Evolutionary conservation across 495 filamentous ascomycete species (phyloP), one percentile per base, ranked within the genome.

Genomic region (Aspergillus affinis): DNA sequence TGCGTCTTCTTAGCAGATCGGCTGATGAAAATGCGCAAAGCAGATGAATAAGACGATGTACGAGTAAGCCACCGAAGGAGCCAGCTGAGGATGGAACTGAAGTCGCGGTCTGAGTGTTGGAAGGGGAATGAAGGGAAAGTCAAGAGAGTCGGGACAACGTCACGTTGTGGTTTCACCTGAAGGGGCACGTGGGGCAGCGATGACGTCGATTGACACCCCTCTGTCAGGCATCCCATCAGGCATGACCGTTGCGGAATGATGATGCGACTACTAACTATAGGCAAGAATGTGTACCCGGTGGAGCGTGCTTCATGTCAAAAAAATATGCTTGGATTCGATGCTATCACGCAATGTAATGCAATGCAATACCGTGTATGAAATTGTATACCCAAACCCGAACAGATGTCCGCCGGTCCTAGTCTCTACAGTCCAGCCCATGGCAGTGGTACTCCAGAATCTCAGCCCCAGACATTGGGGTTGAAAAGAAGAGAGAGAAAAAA

Each of bases 161-260:
- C 36, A 56, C 48, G 54, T 57, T 59, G 56, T 60, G 41, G 51
- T 27, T 50, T 52, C 52, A 48, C 56, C 54, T 64, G 65, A 68
- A 61, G 27, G 58, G 65, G 66, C 66, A 65, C 66, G 66, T 68
- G 65, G 67, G 65, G 69, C 59, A n/a, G 57, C 62, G 63, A 72
- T 69, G 69, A 69, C 68, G 68, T 68, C 63, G 55, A 41, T 12
- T 32, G 30, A 32, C 30, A 7, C 7, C 30, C 30, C 30, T 32
- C 30, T 26, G 30, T 41, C 36, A 41, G 36, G 36, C 36, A 41
- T 41, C 36, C 36, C 36, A 10, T 41, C 36, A 41, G 36, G 36
- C 36, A 41, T 8, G 36, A 2, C 10, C 3, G 12, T 13, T 15
- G 3, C 0, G 13, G 10, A 10, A 32, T 7, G 29, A 32, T 8